Conservation (phyloP, 768 basidiomycete species). For the Amanita pallidorosea region DNA sequence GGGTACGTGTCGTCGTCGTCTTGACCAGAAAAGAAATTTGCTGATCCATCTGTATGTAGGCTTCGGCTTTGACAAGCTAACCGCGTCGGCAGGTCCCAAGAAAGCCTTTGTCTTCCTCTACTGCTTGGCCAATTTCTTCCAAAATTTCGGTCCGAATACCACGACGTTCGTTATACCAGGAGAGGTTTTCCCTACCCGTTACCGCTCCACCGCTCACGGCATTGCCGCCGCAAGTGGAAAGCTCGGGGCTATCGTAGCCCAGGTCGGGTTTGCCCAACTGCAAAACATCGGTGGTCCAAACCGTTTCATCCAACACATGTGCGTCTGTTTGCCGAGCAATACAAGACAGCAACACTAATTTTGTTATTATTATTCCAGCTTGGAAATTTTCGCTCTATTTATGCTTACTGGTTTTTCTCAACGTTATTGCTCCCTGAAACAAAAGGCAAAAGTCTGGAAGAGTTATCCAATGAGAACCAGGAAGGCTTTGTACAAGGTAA, state of each 20-base stretch:
- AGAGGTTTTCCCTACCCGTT: constrained; percentile 82
- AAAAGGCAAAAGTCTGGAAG: constrained; percentile 53
- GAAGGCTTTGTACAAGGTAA: constrained; percentile 41
- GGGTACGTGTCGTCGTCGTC: constrained; percentile 30
- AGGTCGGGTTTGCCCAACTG: constrained; percentile 64
- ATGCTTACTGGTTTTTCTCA: constrained; percentile 81
- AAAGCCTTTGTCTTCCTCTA: constrained; percentile 76
- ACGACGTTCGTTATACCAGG: constrained; percentile 78
- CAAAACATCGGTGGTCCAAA: constrained; percentile 59
- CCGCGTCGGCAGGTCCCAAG: constrained; percentile 22
- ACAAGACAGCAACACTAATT: background rate
- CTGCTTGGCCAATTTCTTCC: constrained; percentile 84
- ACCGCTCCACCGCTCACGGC: constrained; percentile 78
- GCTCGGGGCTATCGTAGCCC: constrained; percentile 71
- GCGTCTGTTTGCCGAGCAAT: constrained; percentile 17
- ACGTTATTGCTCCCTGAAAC: constrained; percentile 78
- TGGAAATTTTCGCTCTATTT: constrained; percentile 78
- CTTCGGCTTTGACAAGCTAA: constrained; percentile 55
- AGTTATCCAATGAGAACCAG: constrained; percentile 64
- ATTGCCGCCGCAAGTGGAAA: constrained; percentile 80
- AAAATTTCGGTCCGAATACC: constrained; percentile 78
- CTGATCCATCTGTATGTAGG: constrained; percentile 25
- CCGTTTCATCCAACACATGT: constrained; percentile 61
- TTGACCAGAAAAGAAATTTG: background rate
- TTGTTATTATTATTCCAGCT: constrained; percentile 26